phyloP scores from a whole-genome alignment of 192 early-diverging fungal species.

The Umbelopsis vinacea region DNA sequence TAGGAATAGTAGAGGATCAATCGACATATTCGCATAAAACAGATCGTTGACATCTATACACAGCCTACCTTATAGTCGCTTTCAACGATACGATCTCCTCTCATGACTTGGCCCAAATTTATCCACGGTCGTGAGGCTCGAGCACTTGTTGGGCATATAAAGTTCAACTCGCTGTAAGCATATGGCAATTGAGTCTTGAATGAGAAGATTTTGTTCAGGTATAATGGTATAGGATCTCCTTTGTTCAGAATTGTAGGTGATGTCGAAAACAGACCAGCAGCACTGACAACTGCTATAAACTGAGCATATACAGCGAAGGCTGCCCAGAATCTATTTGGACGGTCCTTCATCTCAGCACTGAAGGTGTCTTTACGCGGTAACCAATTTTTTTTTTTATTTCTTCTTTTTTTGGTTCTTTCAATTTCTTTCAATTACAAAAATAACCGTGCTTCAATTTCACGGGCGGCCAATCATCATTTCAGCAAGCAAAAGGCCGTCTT shows the following conservation, averaged over 20 bases:
- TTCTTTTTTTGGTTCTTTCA: too few species aligned
- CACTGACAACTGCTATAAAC: background rate
- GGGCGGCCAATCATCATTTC: background rate
- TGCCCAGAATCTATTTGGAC: background rate
- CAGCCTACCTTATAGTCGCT: constrained; percentile 35
- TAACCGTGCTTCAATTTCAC: background rate
- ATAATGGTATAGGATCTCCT: constrained; percentile 61
- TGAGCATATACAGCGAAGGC: background rate
- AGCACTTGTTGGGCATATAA: constrained; percentile 58
- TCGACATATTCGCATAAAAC: background rate
- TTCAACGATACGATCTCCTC: constrained; percentile 68
- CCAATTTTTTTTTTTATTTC: background rate
- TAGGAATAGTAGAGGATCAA: constrained; percentile 17
- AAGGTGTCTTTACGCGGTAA: background rate
- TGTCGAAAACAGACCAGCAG: constrained; percentile 11
- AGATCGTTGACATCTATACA: background rate
- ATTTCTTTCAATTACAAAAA: too few species aligned
- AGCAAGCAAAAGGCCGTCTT: too few species aligned
- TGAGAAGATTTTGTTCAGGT: constrained; percentile 73
- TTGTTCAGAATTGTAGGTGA: constrained; percentile 27
- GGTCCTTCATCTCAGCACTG: constrained; percentile 1
- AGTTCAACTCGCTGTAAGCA: constrained; percentile 66
- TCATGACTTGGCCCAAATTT: constrained; percentile 68
- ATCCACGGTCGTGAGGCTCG: constrained; percentile 41
- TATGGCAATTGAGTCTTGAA: constrained; percentile 67